Conservation (phyloP, 1,284 basidiomycete genomes). For the Rhodofomes roseus region DNA sequence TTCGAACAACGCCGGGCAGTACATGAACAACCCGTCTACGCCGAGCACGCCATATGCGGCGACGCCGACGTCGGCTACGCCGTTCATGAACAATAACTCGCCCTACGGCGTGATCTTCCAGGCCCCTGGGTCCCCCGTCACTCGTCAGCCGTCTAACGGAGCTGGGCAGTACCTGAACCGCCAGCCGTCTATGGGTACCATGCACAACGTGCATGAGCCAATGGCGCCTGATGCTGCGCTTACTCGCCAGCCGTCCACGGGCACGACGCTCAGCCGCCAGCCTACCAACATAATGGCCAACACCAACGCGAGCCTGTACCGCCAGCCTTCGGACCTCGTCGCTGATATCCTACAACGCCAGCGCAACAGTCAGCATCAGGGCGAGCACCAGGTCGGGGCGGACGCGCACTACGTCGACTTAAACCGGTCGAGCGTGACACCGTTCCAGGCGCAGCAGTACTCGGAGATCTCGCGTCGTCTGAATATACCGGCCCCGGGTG, state of each 20-base stretch:
- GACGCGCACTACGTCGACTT: conserved; percentile 56
- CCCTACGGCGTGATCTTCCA: conserved; percentile 22
- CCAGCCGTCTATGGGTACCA: conserved; percentile 20
- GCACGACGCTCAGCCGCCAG: conserved; percentile 18
- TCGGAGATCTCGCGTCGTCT: conserved; percentile 61
- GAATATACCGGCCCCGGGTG: conserved; percentile 38
- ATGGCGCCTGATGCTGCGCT: conserved; percentile 3
- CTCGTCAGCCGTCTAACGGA: conserved; percentile 22
- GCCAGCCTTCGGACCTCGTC: conserved; percentile 9
- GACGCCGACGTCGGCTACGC: conserved; percentile 24
- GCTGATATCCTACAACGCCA: conserved; percentile 11
- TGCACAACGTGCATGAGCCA: background rate
- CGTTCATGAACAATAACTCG: conserved; percentile 26
- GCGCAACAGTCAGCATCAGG: background rate
- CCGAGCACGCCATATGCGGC: conserved; percentile 16
- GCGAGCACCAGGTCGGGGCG: background rate
- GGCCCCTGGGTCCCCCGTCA: conserved; percentile 3
- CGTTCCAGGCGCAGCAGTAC: conserved; percentile 71
- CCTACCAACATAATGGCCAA: conserved; percentile 20
- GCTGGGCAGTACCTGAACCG: conserved; percentile 15
- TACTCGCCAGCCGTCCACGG: conserved; percentile 23
- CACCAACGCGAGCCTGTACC: conserved; percentile 1
- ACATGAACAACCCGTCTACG: conserved; percentile 13
- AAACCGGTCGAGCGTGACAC: conserved; percentile 62
- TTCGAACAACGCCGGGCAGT: conserved; percentile 26